These are phyloP conservation scores for Sideroxylon spinosum DNA, from an alignment of 179 eudicot species.

Conservation along the genomic window DNA sequence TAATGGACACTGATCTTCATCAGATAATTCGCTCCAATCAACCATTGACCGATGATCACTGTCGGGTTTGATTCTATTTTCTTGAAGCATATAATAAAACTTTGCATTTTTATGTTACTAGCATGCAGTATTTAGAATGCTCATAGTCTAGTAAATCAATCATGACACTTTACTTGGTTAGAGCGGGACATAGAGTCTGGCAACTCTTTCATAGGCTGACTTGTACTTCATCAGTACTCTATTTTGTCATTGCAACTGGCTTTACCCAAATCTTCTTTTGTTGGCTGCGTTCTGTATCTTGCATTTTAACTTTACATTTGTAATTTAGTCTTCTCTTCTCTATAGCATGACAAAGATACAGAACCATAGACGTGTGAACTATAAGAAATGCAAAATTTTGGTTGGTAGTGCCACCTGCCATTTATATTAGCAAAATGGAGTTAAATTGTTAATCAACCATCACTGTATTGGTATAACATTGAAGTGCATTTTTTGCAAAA, in stretches of 20 bases:
- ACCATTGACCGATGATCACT: constrained; percentile 48
- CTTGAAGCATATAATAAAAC: not conserved
- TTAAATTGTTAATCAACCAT: not conserved
- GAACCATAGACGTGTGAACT: not conserved
- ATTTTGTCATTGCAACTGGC: not conserved
- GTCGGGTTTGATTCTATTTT: constrained; percentile 40
- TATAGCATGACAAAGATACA: constrained; percentile 6
- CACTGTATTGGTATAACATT: not conserved
- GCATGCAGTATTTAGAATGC: not conserved
- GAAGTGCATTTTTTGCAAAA: not conserved
- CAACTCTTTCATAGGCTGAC: not conserved
- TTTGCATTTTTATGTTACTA: not conserved
- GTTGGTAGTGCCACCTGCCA: not conserved
- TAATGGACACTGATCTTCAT: constrained; percentile 64
- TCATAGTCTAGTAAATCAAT: not conserved
- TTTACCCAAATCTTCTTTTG: not conserved
- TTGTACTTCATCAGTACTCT: not conserved
- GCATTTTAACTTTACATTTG: not conserved
- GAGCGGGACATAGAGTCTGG: not conserved
- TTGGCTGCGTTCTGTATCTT: not conserved
- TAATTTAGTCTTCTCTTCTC: not conserved
- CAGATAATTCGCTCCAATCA: constrained; percentile 50
- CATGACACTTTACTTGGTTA: not conserved
- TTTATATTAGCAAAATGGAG: not conserved
- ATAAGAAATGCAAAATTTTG: not conserved